Evolutionary conservation across 2,329 filamentous ascomycete genomes (phyloP).

Genomic region (Arachnomyces sp.): DNA sequence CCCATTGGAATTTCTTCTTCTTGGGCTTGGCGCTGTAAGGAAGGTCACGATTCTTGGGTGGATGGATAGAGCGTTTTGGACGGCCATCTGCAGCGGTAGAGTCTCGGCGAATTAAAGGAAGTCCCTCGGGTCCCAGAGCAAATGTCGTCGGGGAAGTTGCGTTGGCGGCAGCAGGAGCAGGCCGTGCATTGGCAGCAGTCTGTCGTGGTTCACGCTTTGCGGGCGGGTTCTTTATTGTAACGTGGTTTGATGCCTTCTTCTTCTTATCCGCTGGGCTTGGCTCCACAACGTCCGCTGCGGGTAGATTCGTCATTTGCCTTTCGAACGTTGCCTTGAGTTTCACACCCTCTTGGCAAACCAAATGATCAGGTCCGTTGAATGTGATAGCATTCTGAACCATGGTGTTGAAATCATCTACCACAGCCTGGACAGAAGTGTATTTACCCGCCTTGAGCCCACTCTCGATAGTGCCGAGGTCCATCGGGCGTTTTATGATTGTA

Average conservation of each 20-base stretch:
- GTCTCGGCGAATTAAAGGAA: conserved; percentile 77
- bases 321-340: conserved; percentile 54
- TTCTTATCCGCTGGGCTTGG: conserved; percentile 58
- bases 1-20: conserved; percentile 80
- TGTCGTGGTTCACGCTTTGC: conserved; percentile 43
- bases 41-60: conserved; percentile 84
- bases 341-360: conserved; percentile 61
- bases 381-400: conserved; percentile 70
- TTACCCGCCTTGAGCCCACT: conserved; percentile 62
- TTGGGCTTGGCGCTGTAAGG: conserved; percentile 82
- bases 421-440: conserved; percentile 64
- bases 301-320: conserved; percentile 54
- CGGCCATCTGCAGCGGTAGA: conserved; percentile 71
- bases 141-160: conserved; percentile 52
- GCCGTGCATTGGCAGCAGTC: conserved; percentile 17
- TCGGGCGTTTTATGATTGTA: conserved; percentile 64
- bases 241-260: conserved; percentile 29
- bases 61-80: conserved; percentile 88
- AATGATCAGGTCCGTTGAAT: conserved; percentile 77
- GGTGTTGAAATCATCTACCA: conserved; percentile 66
- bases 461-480: conserved; percentile 81
- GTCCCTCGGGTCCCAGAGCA: conserved; percentile 67
- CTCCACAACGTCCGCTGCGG: conserved; percentile 50
- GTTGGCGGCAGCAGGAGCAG: conserved; percentile 36
- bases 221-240: conserved; percentile 34